Evolutionary conservation across 1,139 yeast genomes (phyloP), one percentile per base, ranked within the genome.

Genomic region (Protomyces pachydermus): DNA sequence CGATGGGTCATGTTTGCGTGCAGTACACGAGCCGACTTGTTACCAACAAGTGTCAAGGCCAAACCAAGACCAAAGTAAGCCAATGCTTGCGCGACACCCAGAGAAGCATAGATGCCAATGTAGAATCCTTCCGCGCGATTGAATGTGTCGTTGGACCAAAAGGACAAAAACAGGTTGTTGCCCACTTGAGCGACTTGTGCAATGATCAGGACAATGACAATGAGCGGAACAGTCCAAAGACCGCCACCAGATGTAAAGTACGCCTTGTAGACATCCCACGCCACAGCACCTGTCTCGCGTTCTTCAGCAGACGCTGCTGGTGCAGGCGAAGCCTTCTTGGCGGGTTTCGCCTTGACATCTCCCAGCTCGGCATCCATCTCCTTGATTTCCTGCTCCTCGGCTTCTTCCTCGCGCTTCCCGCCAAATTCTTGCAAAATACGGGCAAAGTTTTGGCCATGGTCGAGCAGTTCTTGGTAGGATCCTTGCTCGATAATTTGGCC

Each of bases 121-220:
- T 90, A 91, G 69, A 84, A 82, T 2, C 82, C 81, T 58, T 80
- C 77, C 0, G 82, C 69, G 60, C 80, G 76, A 32, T 58, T 52
- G 71, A 86, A 89, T 72, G 82, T 84, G 61, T 78, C 62, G 23
- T 80, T 81, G 2, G 87, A 80, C 97, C 97, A 91, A 74, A 83
- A 91, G 0, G 96, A 86, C 67, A 91, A 78, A 96, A 96, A 91
- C 23, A 86, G 85, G 70, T 87, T 87, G 45, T 88, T 80, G 72
- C 61, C 87, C 50, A 88, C 74, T 61, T 79, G 81, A 67, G 81
- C 78, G 71, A 88, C 88, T 0, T 90, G 82, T 3, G 84, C 74
- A 5, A 85, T 69, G 1, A 81, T 76, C 4, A 76, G 69, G 2
- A 74, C 69, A 1, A 81, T 25, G 0, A 81, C 18, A 51, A 81